Conservation (phyloP, 1,284 basidiomycete species). For the Ceratobasidium sp. region DNA sequence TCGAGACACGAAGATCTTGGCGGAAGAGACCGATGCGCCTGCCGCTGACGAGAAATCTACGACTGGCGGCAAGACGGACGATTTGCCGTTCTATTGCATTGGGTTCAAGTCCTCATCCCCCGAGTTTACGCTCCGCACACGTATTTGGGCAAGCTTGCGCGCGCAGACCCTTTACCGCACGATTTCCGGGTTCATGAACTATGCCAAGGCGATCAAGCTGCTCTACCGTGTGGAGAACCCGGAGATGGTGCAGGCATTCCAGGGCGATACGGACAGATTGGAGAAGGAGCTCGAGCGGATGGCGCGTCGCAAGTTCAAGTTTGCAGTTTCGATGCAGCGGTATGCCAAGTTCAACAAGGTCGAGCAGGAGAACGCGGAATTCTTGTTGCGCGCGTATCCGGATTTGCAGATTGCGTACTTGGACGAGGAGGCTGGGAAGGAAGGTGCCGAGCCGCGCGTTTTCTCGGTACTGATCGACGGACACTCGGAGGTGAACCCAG, state of each 20-base stretch:
- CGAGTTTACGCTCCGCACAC: constrained; percentile 97
- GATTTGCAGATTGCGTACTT: constrained; percentile 99
- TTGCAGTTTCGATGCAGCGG: constrained; percentile 99
- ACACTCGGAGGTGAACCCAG: constrained; percentile 94
- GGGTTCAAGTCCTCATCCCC: constrained; percentile 99
- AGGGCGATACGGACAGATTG: constrained; percentile 98
- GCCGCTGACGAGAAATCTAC: constrained; percentile 89
- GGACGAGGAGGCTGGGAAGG: constrained; percentile 93
- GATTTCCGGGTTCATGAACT: constrained; percentile 99
- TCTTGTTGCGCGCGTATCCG: constrained; percentile 96
- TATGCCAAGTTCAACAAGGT: constrained; percentile 99
- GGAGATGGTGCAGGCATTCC: constrained; percentile 97
- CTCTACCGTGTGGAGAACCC: constrained; percentile 99
- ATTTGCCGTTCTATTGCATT: constrained; percentile 98
- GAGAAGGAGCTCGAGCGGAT: constrained; percentile 98
- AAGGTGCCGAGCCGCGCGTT: constrained; percentile 94
- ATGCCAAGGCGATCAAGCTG: constrained; percentile 99
- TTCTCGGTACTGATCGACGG: constrained; percentile 98
- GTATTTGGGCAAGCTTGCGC: constrained; percentile 99
- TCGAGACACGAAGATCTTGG: constrained; percentile 99
- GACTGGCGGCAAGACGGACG: constrained; percentile 85
- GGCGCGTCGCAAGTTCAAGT: constrained; percentile 99
- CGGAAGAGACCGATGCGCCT: constrained; percentile 93
- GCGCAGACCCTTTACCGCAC: constrained; percentile 99
- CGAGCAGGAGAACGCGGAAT: constrained; percentile 99